Conservation (phyloP, 2,329 filamentous ascomycete genomes). For the Talaromyces marneffei region DNA sequence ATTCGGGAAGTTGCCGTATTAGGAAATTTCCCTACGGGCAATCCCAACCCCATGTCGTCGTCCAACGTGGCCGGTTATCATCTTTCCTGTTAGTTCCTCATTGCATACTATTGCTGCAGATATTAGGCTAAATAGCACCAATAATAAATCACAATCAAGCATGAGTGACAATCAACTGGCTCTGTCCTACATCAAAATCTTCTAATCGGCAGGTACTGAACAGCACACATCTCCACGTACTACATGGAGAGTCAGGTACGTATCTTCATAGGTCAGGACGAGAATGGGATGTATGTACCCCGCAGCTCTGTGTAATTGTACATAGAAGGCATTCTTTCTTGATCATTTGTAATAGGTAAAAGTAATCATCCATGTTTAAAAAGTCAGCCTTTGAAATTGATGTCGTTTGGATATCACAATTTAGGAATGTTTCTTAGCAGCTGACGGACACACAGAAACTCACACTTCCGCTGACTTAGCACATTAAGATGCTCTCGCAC, state of each 20-base stretch:
- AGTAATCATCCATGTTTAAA: too few species aligned
- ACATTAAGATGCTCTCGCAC: constrained; percentile 27
- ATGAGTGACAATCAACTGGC: background rate
- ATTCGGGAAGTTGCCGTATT: background rate
- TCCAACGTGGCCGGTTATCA: background rate
- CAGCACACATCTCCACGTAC: background rate
- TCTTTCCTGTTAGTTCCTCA: background rate
- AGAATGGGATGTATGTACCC: background rate
- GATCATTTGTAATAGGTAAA: too few species aligned
- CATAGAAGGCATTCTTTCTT: background rate
- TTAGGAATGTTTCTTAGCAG: background rate
- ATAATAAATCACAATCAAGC: background rate
- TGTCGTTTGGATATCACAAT: background rate
- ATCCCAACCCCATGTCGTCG: background rate
- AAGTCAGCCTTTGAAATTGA: too few species aligned
- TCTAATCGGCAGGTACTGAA: background rate
- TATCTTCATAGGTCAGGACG: background rate
- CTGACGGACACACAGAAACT: background rate
- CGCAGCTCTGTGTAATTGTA: background rate
- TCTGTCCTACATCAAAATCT: background rate
- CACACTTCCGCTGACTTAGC: background rate
- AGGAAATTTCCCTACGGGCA: background rate
- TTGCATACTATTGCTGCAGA: background rate
- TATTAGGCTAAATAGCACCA: background rate
- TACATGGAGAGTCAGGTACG: background rate